These are phyloP conservation scores for Aspergillus neoniger DNA, from an alignment of 2,329 filamentous ascomycete species.

Conservation along the genomic window DNA sequence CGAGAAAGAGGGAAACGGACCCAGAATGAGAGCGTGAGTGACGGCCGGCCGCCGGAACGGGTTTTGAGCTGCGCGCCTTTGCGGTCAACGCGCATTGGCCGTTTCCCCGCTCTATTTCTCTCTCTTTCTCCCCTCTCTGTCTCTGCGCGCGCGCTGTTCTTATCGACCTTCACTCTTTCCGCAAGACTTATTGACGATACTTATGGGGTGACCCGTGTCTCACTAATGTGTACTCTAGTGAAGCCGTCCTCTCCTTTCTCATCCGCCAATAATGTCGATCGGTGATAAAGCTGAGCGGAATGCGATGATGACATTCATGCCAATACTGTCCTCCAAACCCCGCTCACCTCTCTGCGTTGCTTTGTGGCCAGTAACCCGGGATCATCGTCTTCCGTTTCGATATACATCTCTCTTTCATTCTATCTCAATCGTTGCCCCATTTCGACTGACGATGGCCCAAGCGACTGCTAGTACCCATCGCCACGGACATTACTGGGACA, in stretches of 20 bases:
- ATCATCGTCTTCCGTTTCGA: not conserved
- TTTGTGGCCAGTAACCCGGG: not conserved
- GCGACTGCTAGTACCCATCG: not conserved
- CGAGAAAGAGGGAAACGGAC: conserved; percentile 27
- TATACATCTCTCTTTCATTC: not conserved
- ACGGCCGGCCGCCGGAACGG: conserved; percentile 13
- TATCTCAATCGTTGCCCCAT: not conserved
- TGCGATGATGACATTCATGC: conserved; percentile 12
- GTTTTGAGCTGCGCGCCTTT: conserved; percentile 7
- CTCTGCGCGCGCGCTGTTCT: not conserved
- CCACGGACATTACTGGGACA: not conserved
- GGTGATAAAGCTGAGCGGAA: not conserved
- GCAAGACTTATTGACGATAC: not conserved
- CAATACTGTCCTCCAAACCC: conserved; percentile 4
- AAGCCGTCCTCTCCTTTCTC: not conserved
- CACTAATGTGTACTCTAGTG: not conserved
- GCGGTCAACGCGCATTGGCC: conserved; percentile 14
- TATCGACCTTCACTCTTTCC: not conserved
- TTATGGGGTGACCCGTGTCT: not conserved
- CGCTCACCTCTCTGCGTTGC: conserved; percentile 13
- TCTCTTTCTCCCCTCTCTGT: conserved; percentile 1
- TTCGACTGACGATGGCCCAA: not conserved
- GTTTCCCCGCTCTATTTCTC: conserved; percentile 13
- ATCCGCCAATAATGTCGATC: not conserved
- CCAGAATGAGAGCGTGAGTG: conserved; percentile 14